Percentiles rank a stretch among this genome's conserved stretches.
Conservation (phyloP, 495 filamentous ascomycete genomes). For the Penicillium paxilli region DNA sequence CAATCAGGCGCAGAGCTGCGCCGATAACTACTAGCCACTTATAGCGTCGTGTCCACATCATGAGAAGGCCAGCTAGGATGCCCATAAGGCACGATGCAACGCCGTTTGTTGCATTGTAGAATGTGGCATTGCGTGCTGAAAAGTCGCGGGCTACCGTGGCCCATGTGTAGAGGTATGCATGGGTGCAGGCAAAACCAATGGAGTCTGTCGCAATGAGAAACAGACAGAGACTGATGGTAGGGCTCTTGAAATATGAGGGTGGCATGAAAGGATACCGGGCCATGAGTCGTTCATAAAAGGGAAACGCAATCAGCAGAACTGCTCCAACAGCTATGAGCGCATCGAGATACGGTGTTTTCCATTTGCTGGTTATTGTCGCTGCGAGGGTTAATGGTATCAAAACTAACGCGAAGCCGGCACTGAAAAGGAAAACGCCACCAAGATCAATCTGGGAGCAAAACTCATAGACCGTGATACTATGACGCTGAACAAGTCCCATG, state of each 20-base stretch:
- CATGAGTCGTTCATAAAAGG: slow-evolving; percentile 44
- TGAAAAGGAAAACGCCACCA: slow-evolving; percentile 42
- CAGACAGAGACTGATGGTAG: slow-evolving; percentile 38
- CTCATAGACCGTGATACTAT: slow-evolving; percentile 33
- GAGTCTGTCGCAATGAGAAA: slow-evolving; percentile 39
- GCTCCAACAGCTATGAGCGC: slow-evolving; percentile 41
- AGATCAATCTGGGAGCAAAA: slow-evolving; percentile 50
- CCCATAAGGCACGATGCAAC: slow-evolving; percentile 43
- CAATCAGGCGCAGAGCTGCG: slow-evolving; percentile 40
- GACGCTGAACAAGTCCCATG: slow-evolving; percentile 29
- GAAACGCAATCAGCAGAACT: slow-evolving; percentile 33
- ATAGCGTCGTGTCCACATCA: slow-evolving; percentile 43
- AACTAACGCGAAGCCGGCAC: slow-evolving; percentile 34
- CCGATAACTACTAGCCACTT: slow-evolving; percentile 47
- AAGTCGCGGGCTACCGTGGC: slow-evolving; percentile 42
- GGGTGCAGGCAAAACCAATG: slow-evolving; percentile 40
- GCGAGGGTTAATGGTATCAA: slow-evolving; percentile 44
- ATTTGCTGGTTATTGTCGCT: slow-evolving; percentile 33
- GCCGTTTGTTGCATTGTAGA: slow-evolving; percentile 45
- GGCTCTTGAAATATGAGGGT: slow-evolving; percentile 41
- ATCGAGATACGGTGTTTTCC: slow-evolving; percentile 45
- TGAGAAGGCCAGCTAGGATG: slow-evolving; percentile 41
- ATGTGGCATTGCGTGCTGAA: slow-evolving; percentile 42
- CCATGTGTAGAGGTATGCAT: slow-evolving; percentile 51
- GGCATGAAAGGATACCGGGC: slow-evolving; percentile 46